Conservation (phyloP, 495 filamentous ascomycete species). For the Xylona heveae region DNA sequence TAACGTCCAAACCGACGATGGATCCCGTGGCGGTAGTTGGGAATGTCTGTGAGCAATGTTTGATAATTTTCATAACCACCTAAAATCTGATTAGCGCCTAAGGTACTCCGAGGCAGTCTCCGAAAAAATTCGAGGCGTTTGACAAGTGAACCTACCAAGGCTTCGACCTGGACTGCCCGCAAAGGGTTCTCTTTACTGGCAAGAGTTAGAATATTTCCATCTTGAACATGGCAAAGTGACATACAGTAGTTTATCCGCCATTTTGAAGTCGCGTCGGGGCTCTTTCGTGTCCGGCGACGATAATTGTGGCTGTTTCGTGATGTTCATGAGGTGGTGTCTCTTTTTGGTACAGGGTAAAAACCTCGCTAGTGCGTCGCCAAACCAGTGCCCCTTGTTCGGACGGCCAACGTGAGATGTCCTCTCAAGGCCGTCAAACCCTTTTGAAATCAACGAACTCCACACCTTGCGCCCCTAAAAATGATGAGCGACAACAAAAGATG, state of each 20-base stretch:
- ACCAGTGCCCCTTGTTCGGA: too few relatives aligned
- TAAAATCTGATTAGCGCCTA: slow-evolving; percentile 15
- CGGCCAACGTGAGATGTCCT: too few relatives aligned
- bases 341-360: too few relatives aligned
- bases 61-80: slow-evolving; percentile 95
- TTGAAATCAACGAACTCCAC: too few relatives aligned
- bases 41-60: slow-evolving; percentile 71
- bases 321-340: too few relatives aligned
- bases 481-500: too few relatives aligned
- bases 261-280: too few relatives aligned
- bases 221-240: neutral
- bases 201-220: neutral
- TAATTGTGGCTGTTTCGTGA: too few relatives aligned
- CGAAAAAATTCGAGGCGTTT: slow-evolving; percentile 7
- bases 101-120: slow-evolving; percentile 1
- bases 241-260: neutral
- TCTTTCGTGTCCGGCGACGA: too few relatives aligned
- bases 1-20: slow-evolving; percentile 80
- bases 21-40: slow-evolving; percentile 79
- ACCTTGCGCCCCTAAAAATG: too few relatives aligned
- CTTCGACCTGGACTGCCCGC: slow-evolving; percentile 67
- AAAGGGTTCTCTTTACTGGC: slow-evolving; percentile 41
- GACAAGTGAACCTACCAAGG: slow-evolving; percentile 33
- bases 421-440: too few relatives aligned
- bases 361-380: too few relatives aligned